Evolutionary conservation across 2,329 filamentous ascomycete genomes (phyloP), one percentile per base, ranked within the genome.

Genomic region (Thielaviopsis punctulata): DNA sequence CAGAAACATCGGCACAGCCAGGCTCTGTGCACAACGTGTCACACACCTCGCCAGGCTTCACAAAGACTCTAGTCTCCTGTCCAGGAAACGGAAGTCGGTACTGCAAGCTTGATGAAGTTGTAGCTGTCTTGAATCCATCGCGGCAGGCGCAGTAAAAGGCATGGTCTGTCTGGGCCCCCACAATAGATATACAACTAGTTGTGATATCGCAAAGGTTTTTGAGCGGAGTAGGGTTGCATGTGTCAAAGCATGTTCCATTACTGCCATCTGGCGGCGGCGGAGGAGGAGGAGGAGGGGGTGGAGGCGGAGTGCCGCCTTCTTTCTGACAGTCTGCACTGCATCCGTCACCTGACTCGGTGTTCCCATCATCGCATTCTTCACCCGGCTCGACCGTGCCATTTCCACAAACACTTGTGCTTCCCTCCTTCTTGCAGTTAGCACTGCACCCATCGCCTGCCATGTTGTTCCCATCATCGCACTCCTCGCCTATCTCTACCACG

Each of bases 381-480:
- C 44, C 18, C 36, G n/a, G 8, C 9, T 48, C 21, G 3, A 18
- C 33, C 10, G 19, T 13, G 9, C 22, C 25, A 10, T 53, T 22
- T 9, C 39, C 39, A 4, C 44, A 18, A 10, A 18, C 43, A 27
- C 46, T n/a, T 7, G 8, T 22, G 5, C 22, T 41, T 27, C 18
- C 19, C 22, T 45, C 44, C 47, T 30, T 24, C 33, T 39, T 48
- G 30, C 50, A 55, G n/a, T 18, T 13, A 6, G 27, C 19, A 15
- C 25, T 52, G 21, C 50, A 55, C 15, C 53, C 41, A 12, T 52
- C 43, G 13, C 15, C 39, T 6, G 9, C 9, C 15, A 50, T 30
- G 10, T 44, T 46, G 18, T 55, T 45, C 15, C 47, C 53, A 44
- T 52, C 49, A 23, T 52, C 21, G 19, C 47, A 55, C 25, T 55